A percentile compares a stretch with the other conserved stretches of the same genome.
phyloP scores from a whole-genome alignment of 192 early-diverging fungal species.

The Backusella circina region DNA sequence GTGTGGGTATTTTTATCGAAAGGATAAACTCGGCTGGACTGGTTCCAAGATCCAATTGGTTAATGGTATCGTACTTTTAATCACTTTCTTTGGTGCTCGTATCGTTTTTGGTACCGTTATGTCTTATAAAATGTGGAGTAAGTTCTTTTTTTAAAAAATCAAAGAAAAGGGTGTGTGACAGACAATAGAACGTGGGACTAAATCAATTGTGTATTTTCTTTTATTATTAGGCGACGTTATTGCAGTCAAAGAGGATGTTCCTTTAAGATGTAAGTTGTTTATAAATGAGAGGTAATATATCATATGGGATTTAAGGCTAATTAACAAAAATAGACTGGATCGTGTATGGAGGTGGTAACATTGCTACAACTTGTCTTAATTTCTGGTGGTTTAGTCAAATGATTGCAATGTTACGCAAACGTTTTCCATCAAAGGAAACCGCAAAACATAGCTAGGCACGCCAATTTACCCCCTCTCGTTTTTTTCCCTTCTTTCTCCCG shows the following conservation, averaged over 20 bases:
- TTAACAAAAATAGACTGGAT: slow-evolving; percentile 14
- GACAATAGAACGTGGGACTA: background rate
- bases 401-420: slow-evolving; percentile 41
- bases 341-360: slow-evolving; percentile 53
- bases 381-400: slow-evolving; percentile 58
- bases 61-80: slow-evolving; percentile 79
- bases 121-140: slow-evolving; percentile 62
- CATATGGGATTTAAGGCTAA: background rate
- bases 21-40: slow-evolving; percentile 86
- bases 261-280: slow-evolving; percentile 21
- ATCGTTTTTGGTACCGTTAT: slow-evolving; percentile 75
- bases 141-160: slow-evolving; percentile 11
- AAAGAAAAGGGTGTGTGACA: background rate
- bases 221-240: slow-evolving; percentile 14
- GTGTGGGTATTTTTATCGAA: slow-evolving; percentile 1
- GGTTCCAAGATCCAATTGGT: slow-evolving; percentile 74
- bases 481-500: background rate
- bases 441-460: background rate
- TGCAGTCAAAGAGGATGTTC: slow-evolving; percentile 24
- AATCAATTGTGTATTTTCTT: background rate
- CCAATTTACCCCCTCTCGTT: background rate
- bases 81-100: slow-evolving; percentile 70
- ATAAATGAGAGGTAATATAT: background rate
- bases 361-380: slow-evolving; percentile 64
- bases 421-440: slow-evolving; percentile 30